A percentile compares a stretch with the other conserved stretches of the same genome.
phyloP scores from a whole-genome alignment of 371 early-diverging fungal species.

The Rhizopus sp. region DNA sequence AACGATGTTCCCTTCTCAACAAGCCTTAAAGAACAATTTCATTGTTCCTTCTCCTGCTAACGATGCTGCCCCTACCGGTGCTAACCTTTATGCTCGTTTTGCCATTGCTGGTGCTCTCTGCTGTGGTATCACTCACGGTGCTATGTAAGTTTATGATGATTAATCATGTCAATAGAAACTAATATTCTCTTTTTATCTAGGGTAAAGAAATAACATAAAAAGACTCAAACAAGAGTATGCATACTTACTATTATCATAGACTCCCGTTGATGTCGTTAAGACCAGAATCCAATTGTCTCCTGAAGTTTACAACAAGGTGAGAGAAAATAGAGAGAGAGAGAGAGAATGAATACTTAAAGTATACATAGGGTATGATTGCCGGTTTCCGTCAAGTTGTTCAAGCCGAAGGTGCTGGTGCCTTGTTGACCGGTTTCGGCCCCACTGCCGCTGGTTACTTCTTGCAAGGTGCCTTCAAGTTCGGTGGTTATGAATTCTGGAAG shows the following conservation, averaged over 20 bases:
- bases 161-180: slow-evolving; percentile 1
- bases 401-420: slow-evolving; percentile 84
- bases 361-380: slow-evolving; percentile 50
- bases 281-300: slow-evolving; percentile 71
- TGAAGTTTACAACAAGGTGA: slow-evolving; percentile 67
- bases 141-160: slow-evolving; percentile 39
- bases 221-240: background rate
- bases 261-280: slow-evolving; percentile 66
- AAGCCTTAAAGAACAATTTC: slow-evolving; percentile 46
- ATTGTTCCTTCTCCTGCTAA: slow-evolving; percentile 49
- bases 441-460: slow-evolving; percentile 86
- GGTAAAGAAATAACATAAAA: slow-evolving; percentile 16
- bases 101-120: slow-evolving; percentile 77
- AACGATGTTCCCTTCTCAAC: slow-evolving; percentile 48
- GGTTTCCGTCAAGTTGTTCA: slow-evolving; percentile 74
- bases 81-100: slow-evolving; percentile 69
- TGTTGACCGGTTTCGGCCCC: slow-evolving; percentile 86
- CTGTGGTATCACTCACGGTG: slow-evolving; percentile 78
- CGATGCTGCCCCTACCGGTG: slow-evolving; percentile 59
- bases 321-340: background rate
- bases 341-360: background rate
- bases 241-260: slow-evolving; percentile 17
- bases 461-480: slow-evolving; percentile 93
- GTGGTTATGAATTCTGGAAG: slow-evolving; percentile 90
- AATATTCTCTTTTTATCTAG: slow-evolving; percentile 4